These are phyloP conservation scores for Populus trichocarpa DNA, from an alignment of 441 rosid species.

Conservation along the genomic window DNA sequence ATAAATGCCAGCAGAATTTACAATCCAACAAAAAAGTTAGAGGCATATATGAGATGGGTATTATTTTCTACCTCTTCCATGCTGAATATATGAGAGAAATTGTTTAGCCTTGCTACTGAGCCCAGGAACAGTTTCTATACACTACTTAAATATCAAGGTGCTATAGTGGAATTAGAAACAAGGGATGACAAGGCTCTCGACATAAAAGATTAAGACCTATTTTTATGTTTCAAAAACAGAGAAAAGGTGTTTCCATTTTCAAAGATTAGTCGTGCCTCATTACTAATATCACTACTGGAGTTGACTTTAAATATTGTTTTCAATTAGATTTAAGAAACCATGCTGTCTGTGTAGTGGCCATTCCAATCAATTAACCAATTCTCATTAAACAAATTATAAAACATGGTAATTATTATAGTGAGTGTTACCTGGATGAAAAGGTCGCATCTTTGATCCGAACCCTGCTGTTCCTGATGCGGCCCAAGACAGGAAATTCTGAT, in stretches of 20 bases:
- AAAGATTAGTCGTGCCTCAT: neutral
- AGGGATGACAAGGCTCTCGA: neutral
- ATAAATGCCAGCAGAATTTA: neutral
- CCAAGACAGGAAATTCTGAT: slow-evolving; percentile 84
- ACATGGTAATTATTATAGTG: neutral
- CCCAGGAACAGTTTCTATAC: neutral
- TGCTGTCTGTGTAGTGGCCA: neutral
- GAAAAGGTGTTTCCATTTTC: neutral
- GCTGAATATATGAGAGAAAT: neutral
- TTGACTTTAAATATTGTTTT: too few species aligned
- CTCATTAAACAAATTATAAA: neutral
- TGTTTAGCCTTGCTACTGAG: neutral
- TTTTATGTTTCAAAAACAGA: neutral
- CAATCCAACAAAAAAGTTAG: neutral
- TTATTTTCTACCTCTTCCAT: neutral
- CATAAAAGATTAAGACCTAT: neutral
- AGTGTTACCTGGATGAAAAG: slow-evolving; percentile 81
- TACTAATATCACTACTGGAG: neutral
- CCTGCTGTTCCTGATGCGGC: slow-evolving; percentile 85
- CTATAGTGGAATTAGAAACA: neutral
- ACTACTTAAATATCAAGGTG: neutral
- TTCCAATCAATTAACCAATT: neutral
- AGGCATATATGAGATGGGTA: neutral
- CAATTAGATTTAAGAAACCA: neutral
- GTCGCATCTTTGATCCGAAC: slow-evolving; percentile 89